phyloP scores from a whole-genome alignment of 2,329 filamentous ascomycete species.

The Didymella exigua region DNA sequence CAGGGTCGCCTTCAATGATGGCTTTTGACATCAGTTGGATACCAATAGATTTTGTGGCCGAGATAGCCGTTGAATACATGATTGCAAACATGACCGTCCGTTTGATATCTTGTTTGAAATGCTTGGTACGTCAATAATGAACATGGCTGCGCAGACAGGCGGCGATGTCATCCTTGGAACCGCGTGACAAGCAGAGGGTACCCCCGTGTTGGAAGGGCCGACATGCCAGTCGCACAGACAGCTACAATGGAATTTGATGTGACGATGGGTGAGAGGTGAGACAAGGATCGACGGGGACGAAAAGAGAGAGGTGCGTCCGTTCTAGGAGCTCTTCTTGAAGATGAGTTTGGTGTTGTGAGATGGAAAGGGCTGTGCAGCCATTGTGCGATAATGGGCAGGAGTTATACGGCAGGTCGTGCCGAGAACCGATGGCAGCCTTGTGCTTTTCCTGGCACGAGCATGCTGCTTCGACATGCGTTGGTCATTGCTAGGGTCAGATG shows the following conservation, averaged over 20 bases:
- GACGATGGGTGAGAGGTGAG: slow-evolving; percentile 1
- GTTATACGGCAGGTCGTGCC: slow-evolving; percentile 7
- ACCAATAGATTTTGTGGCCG: slow-evolving; percentile 4
- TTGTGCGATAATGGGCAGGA: slow-evolving; percentile 5
- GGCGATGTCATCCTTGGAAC: slow-evolving; percentile 5
- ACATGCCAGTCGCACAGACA: slow-evolving; percentile 2
- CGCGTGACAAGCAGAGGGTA: slow-evolving; percentile 13
- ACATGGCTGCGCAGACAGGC: not conserved
- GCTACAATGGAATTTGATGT: slow-evolving; percentile 6
- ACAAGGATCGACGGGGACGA: not conserved
- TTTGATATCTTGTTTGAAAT: not conserved
- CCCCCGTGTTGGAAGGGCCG: slow-evolving; percentile 1
- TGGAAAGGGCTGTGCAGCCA: slow-evolving; percentile 7
- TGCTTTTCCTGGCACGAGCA: not conserved
- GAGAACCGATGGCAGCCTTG: not conserved
- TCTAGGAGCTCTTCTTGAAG: not conserved
- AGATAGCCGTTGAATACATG: not conserved
- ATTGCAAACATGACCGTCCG: not conserved
- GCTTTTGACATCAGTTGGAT: slow-evolving; percentile 10
- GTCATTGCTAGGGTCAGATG: slow-evolving; percentile 1
- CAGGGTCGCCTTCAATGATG: slow-evolving; percentile 2
- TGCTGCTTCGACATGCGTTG: not conserved
- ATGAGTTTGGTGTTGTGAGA: not conserved
- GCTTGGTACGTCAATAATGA: not conserved
- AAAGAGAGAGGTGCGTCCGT: not conserved